phyloP scores from a whole-genome alignment of 352 stramenopile genomes.

The Peronospora destructor region DNA sequence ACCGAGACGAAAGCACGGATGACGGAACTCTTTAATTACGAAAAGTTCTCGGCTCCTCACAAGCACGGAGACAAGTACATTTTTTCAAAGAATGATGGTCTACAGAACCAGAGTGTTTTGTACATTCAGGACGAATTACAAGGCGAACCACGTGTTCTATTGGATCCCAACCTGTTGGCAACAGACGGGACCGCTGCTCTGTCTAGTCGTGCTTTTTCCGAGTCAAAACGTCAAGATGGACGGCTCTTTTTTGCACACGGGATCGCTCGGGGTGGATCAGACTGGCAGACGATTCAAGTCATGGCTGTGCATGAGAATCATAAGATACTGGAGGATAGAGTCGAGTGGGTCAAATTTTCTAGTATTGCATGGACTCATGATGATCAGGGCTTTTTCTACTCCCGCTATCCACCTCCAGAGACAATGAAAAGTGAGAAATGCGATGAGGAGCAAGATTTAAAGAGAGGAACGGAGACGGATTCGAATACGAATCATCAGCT shows the following conservation, averaged over 20 bases:
- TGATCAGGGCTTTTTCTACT: constrained; percentile 84
- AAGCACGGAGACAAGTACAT: constrained; percentile 78
- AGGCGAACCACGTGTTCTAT: constrained; percentile 54
- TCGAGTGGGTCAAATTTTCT: constrained; percentile 88
- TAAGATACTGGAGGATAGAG: constrained; percentile 63
- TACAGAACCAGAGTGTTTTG: constrained; percentile 84
- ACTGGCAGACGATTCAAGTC: constrained; percentile 86
- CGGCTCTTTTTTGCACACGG: constrained; percentile 81
- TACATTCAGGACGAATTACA: constrained; percentile 80
- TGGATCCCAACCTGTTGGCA: constrained; percentile 79
- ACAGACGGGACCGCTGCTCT: constrained; percentile 71
- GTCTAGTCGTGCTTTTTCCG: constrained; percentile 55
- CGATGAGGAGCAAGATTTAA: constrained; percentile 34
- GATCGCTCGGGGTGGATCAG: constrained; percentile 72
- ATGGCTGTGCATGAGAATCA: constrained; percentile 64
- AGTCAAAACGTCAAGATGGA: constrained; percentile 50
- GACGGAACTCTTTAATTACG: constrained; percentile 85
- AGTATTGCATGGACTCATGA: constrained; percentile 77
- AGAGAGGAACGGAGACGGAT: constrained; percentile 74
- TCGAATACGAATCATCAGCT: constrained; percentile 74
- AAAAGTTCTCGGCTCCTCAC: constrained; percentile 74
- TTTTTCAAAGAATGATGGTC: constrained; percentile 82
- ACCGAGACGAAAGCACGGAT: constrained; percentile 67
- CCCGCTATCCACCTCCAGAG: constrained; percentile 61
- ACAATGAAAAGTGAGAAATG: constrained; percentile 46